phyloP scores from a whole-genome alignment of 139 green algal species.

The Limnomonas spitsbergensis region DNA sequence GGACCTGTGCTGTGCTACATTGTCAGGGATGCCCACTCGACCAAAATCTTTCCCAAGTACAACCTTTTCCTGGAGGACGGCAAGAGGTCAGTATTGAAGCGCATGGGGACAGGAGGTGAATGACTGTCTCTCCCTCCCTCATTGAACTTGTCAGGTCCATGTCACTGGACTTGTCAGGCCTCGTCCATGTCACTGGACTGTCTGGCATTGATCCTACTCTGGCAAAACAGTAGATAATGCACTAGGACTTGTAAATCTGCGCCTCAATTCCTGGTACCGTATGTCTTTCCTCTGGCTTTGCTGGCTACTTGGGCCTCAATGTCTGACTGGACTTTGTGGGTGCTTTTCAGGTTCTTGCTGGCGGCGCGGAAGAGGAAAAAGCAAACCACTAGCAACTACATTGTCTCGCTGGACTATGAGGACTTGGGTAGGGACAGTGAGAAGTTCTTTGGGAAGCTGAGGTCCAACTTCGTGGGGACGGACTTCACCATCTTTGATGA shows the following conservation, averaged over 20 bases:
- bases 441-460: conserved; percentile 78
- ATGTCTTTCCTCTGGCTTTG: no score
- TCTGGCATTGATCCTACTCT: no score
- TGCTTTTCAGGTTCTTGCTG: conserved; percentile 80
- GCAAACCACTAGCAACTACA: conserved; percentile 75
- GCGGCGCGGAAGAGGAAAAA: conserved; percentile 85
- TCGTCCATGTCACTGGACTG: no score
- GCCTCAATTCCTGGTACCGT: no score
- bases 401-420: conserved; percentile 78
- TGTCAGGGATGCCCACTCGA: conserved; percentile 54
- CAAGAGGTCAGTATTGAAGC: conserved; percentile 22
- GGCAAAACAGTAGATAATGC: no score
- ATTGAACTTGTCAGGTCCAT: no score
- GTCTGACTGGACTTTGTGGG: no score
- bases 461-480: conserved; percentile 92
- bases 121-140: no score
- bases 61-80: conserved; percentile 59
- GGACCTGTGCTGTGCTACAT: conserved; percentile 77
- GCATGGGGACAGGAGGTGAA: no score
- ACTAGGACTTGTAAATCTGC: no score
- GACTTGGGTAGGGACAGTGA: conserved; percentile 48
- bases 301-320: no score
- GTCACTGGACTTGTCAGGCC: no score
- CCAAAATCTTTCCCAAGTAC: conserved; percentile 68
- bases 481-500: conserved; percentile 85